Conservation (phyloP, 768 basidiomycete genomes). For the Megacollybia marginata region DNA sequence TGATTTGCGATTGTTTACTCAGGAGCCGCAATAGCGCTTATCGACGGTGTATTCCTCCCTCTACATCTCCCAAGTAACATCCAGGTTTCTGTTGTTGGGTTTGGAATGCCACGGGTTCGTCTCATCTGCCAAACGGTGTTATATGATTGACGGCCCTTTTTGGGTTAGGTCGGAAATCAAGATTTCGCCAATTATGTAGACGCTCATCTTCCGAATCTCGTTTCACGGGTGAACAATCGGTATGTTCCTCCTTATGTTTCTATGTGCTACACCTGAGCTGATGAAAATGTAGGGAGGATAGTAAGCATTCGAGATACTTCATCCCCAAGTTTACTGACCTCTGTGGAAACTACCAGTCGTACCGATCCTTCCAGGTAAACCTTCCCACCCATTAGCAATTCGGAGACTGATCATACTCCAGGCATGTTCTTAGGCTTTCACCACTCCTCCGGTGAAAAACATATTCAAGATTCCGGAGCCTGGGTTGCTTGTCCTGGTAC, state of each 20-base stretch:
- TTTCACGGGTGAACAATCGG: constrained; percentile 50
- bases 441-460: constrained; percentile 34
- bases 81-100: constrained; percentile 28
- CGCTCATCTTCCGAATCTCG: constrained; percentile 26
- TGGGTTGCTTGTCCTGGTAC: constrained; percentile 53
- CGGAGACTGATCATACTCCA: constrained; percentile 6
- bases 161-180: constrained; percentile 41
- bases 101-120: constrained; percentile 35
- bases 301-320: background rate
- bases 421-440: constrained; percentile 34
- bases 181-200: constrained; percentile 55
- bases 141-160: constrained; percentile 16
- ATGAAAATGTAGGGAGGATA: constrained; percentile 20
- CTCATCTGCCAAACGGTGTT: background rate
- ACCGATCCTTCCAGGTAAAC: constrained; percentile 30
- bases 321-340: background rate
- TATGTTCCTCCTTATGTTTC: constrained; percentile 6
- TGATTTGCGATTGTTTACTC: background rate
- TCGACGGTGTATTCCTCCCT: constrained; percentile 48
- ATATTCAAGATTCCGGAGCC: constrained; percentile 19
- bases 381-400: background rate
- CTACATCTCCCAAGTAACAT: constrained; percentile 34
- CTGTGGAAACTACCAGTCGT: constrained; percentile 8
- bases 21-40: constrained; percentile 33
- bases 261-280: background rate